A percentile compares a stretch with the other conserved stretches of the same genome.
Evolutionary conservation across 2,329 filamentous ascomycete species (phyloP).

Genomic region (Graphiopsis chlorocephala): DNA sequence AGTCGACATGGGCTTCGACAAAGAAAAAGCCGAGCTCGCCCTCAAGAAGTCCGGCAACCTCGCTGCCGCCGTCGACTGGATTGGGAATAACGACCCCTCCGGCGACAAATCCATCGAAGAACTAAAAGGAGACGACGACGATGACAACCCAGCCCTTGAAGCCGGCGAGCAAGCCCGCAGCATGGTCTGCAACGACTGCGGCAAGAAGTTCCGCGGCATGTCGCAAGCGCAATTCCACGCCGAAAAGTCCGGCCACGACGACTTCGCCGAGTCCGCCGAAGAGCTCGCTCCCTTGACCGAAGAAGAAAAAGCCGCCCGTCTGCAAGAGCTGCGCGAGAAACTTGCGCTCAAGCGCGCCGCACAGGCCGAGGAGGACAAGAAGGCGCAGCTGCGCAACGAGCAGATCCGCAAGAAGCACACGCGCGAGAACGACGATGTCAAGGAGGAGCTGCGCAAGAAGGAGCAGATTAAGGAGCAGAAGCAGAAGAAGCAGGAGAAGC

Average conservation of each 20-base stretch:
- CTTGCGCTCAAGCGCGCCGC: slow-evolving; percentile 69
- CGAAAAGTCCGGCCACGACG: slow-evolving; percentile 81
- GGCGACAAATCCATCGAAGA: slow-evolving; percentile 84
- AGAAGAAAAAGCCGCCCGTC: slow-evolving; percentile 79
- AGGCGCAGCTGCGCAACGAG: slow-evolving; percentile 82
- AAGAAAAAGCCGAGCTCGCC: slow-evolving; percentile 75
- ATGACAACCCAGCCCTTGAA: slow-evolving; percentile 60
- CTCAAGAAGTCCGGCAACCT: slow-evolving; percentile 78
- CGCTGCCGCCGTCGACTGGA: slow-evolving; percentile 86
- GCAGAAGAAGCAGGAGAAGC: slow-evolving; percentile 83
- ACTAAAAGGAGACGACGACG: slow-evolving; percentile 55
- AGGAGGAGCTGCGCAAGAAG: slow-evolving; percentile 83
- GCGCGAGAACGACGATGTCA: slow-evolving; percentile 81
- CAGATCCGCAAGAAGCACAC: slow-evolving; percentile 81
- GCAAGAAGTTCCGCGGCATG: slow-evolving; percentile 81
- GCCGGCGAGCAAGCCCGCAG: slow-evolving; percentile 72
- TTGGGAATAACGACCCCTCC: slow-evolving; percentile 83
- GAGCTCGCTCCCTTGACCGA: slow-evolving; percentile 87
- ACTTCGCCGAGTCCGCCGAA: slow-evolving; percentile 91
- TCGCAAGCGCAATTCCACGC: slow-evolving; percentile 87
- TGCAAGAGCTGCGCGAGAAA: slow-evolving; percentile 71
- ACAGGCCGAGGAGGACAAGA: slow-evolving; percentile 70
- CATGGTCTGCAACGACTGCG: slow-evolving; percentile 90
- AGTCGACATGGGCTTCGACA: slow-evolving; percentile 74
- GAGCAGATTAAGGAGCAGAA: slow-evolving; percentile 90